phyloP scores from a whole-genome alignment of 176 grass and related monocot species.

The Avena sativa region DNA sequence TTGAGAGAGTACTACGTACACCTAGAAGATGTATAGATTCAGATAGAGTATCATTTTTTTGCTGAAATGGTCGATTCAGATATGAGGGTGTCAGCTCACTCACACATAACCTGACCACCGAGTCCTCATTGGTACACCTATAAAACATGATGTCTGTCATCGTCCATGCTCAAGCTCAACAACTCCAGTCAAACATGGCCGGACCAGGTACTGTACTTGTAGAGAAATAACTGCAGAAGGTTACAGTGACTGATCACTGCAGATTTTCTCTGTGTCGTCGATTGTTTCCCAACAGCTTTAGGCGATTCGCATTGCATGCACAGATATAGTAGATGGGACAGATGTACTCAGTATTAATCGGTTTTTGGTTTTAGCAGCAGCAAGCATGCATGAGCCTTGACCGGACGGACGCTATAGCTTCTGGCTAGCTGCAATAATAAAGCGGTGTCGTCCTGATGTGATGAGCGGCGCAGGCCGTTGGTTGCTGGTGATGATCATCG shows the following conservation, averaged over 20 bases:
- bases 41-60: not conserved
- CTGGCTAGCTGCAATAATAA: not conserved
- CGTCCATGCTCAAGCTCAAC: slow-evolving; percentile 9
- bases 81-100: not conserved
- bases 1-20: not conserved
- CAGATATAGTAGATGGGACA: not conserved
- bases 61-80: not conserved
- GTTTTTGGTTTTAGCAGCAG: not conserved
- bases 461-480: not conserved
- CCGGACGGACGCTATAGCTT: not conserved
- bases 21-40: not conserved
- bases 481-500: not conserved
- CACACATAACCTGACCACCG: slow-evolving; percentile 19
- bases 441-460: not conserved
- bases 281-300: not conserved
- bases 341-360: not conserved
- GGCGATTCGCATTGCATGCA: not conserved
- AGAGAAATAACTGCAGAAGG: not conserved
- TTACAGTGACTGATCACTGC: slow-evolving; percentile 4
- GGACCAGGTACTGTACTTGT: not conserved
- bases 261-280: not conserved
- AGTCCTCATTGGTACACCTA: not conserved
- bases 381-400: not conserved
- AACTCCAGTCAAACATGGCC: slow-evolving; percentile 45
- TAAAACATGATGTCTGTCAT: slow-evolving; percentile 15